Base-by-base conservation (phyloP, 345 rosid genomes). In the Cardiospermum halicacabum region DNA sequence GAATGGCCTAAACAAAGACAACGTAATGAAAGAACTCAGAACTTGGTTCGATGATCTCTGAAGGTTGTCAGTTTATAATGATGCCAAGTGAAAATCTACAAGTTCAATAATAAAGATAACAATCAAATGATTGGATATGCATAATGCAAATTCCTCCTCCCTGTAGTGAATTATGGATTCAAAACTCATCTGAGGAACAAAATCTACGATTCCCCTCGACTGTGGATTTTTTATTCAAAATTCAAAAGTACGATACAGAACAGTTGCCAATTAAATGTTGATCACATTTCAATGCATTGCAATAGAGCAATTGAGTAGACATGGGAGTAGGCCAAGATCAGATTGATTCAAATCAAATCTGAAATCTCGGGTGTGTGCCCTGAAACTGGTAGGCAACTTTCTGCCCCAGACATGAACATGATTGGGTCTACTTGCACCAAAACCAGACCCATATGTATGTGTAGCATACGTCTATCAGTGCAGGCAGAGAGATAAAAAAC, bases 1-100 rank as follows among this genome's bases (percentile, higher is more conserved):
- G 96, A 81, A 93, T 87, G 42, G 95, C 94, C 99, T 93, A 71
- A 69, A 62, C 71, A 27, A 62, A 68, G 42, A 47, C 45, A 57
- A 68, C n/a, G 53, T 36, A 60, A 72, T 26, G 39, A 49, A 36
- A 69, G 21, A 11, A 15, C 48, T 51, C 32, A 30, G 26, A 31
- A 47, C 18, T n/a, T 15, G 2, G 40, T 24, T 56, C 42, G 26
- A 26, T 7, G 39, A 45, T 42, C 24, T 32, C 9, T 55, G 8
- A 56, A 56, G 5, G 24, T 27, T 56, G n/a, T 18, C 15, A 25
- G 58, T 31, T 43, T 3, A 31, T 1, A 15, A 11, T 3, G 22
- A 31, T 21, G 22, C 8, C 32, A 31, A 31, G 21, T 7, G 11
- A 42, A 18, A 21, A 10, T 30, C 49, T 39, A 19, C 18, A n/a